Conservation (phyloP, 805 yeast genomes). For the Nakazawaea anatomiae region DNA sequence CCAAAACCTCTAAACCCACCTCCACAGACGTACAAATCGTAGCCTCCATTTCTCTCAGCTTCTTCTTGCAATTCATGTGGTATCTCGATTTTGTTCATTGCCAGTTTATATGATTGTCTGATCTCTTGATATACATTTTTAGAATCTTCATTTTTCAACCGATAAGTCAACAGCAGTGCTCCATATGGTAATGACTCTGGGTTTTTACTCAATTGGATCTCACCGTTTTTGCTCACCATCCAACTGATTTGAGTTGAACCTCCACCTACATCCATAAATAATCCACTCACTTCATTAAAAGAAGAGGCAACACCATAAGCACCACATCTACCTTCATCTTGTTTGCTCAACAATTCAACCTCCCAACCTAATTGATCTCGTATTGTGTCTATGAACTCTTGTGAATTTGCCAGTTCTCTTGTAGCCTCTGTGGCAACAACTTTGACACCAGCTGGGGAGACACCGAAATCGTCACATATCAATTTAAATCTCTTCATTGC, state of each 20-base stretch:
- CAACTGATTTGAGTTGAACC: conserved; percentile 67
- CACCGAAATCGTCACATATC: conserved; percentile 73
- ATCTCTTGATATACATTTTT: conserved; percentile 49
- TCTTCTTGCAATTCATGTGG: conserved; percentile 45
- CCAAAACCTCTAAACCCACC: conserved; percentile 74
- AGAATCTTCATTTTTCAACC: conserved; percentile 46
- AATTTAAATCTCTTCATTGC: conserved; percentile 64
- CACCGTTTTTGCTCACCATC: conserved; percentile 54
- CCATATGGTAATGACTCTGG: conserved; percentile 72
- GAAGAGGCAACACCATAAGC: conserved; percentile 74
- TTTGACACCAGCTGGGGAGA: conserved; percentile 49
- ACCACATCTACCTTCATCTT: conserved; percentile 62
- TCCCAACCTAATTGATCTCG: conserved; percentile 60
- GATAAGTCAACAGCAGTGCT: conserved; percentile 58
- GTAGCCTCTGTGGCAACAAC: conserved; percentile 76
- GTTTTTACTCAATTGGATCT: conserved; percentile 43
- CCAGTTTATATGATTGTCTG: conserved; percentile 41
- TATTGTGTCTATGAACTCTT: conserved; percentile 51
- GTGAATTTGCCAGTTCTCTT: conserved; percentile 60
- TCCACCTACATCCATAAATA: conserved; percentile 72
- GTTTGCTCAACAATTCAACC: conserved; percentile 52
- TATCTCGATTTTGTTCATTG: conserved; percentile 43
- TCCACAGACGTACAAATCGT: conserved; percentile 61
- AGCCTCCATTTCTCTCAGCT: conserved; percentile 53
- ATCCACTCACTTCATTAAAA: conserved; percentile 57